These are phyloP conservation scores for Somion occarium DNA, from an alignment of 1,284 basidiomycete species.

Conservation along the genomic window DNA sequence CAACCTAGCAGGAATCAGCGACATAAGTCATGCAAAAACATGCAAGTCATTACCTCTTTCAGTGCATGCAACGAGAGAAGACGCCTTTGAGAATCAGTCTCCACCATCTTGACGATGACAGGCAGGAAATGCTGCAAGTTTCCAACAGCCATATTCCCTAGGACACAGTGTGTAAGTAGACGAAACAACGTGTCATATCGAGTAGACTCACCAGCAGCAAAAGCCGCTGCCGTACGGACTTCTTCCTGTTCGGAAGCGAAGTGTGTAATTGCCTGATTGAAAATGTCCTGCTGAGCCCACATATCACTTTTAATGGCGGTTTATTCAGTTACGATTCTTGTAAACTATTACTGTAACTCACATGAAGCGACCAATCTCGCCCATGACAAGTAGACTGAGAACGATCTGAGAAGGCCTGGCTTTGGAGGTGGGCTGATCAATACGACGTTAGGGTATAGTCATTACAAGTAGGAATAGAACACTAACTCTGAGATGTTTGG, in stretches of 20 bases:
- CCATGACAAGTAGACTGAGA: conserved; percentile 83
- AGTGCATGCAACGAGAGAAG: conserved; percentile 86
- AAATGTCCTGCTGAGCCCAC: conserved; percentile 71
- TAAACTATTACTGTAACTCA: conserved; percentile 42
- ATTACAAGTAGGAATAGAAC: background rate
- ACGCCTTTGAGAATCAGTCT: conserved; percentile 73
- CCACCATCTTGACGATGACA: conserved; percentile 77
- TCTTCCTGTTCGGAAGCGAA: conserved; percentile 81
- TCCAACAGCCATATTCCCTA: conserved; percentile 93
- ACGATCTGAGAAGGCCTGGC: conserved; percentile 63
- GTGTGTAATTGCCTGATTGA: conserved; percentile 66
- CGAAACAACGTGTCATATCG: background rate
- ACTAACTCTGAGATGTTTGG: conserved; percentile 68
- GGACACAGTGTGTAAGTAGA: conserved; percentile 8
- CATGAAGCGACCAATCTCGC: conserved; percentile 88
- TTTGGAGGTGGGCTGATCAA: conserved; percentile 53
- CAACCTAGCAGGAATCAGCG: conserved; percentile 66
- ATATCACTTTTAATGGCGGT: conserved; percentile 73
- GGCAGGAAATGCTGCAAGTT: conserved; percentile 85
- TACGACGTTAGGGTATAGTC: conserved; percentile 6
- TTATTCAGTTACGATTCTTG: no score
- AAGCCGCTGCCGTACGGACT: conserved; percentile 83
- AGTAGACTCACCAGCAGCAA: conserved; percentile 69
- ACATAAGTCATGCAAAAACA: background rate
- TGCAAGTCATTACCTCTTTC: conserved; percentile 76